Evolutionary conservation across 306 rosid species (phyloP).

Genomic region (Ammopiptanthus mongolicus): DNA sequence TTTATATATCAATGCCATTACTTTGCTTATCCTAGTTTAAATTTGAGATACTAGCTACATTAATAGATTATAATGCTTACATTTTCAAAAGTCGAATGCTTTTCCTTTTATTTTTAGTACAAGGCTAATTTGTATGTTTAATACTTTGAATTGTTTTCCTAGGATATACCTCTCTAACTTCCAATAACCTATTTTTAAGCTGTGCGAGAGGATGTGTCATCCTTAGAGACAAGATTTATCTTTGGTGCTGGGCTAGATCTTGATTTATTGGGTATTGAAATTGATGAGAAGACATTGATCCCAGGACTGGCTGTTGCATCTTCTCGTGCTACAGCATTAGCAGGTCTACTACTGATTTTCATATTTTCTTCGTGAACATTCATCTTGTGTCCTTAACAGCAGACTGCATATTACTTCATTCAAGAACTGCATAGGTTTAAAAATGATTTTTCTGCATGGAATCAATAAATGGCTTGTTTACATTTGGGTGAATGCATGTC

Average conservation of each 20-base stretch:
- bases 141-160: neutral
- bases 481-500: neutral
- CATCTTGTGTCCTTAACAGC: neutral
- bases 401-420: neutral
- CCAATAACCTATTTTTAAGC: slow-evolving; percentile 41
- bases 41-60: neutral
- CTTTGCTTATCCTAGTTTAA: neutral
- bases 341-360: slow-evolving; percentile 44
- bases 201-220: slow-evolving; percentile 69
- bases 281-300: slow-evolving; percentile 75
- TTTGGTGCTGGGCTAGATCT: slow-evolving; percentile 86
- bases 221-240: slow-evolving; percentile 42
- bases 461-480: neutral
- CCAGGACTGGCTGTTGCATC: slow-evolving; percentile 89
- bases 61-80: neutral
- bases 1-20: neutral
- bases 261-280: slow-evolving; percentile 86
- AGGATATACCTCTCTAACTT: slow-evolving; percentile 10
- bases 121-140: neutral
- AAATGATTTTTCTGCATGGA: neutral
- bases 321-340: slow-evolving; percentile 73
- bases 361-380: slow-evolving; percentile 4
- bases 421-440: neutral
- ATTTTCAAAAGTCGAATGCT: neutral
- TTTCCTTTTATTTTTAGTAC: neutral